Conservation (phyloP, 495 filamentous ascomycete species). For the Amphirosellinia nigrospora region DNA sequence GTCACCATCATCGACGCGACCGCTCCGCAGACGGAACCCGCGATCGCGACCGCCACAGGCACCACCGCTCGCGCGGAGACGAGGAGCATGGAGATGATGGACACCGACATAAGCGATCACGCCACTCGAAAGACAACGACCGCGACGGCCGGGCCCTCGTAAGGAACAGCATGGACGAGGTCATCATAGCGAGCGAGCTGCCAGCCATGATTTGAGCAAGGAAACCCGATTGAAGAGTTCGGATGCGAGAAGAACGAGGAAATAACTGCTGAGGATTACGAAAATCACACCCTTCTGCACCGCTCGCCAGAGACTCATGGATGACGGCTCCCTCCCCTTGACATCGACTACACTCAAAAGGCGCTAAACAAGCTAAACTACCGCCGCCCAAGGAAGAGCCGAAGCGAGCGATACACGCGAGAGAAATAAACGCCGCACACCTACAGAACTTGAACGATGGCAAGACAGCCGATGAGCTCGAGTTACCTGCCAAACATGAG, state of each 20-base stretch:
- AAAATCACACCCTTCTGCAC: constrained; percentile 23
- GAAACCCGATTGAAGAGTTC: constrained; percentile 45
- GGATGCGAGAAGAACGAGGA: constrained; percentile 58
- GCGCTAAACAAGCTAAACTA: constrained; percentile 52
- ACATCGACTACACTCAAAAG: constrained; percentile 84
- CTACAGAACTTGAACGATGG: constrained; percentile 63
- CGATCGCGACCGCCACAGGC: constrained; percentile 38
- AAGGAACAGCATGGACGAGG: constrained; percentile 39
- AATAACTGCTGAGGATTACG: constrained; percentile 35
- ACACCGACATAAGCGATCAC: constrained; percentile 48
- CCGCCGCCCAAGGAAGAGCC: constrained; percentile 67
- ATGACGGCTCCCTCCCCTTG: constrained; percentile 87
- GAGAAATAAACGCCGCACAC: constrained; percentile 75
- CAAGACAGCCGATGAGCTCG: constrained; percentile 45
- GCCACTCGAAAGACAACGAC: constrained; percentile 47
- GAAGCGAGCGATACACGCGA: constrained; percentile 77
- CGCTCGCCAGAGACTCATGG: constrained; percentile 76
- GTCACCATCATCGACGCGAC: constrained; percentile 47
- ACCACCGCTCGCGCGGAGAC: constrained; percentile 37
- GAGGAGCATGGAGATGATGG: constrained; percentile 43
- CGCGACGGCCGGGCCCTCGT: constrained; percentile 45
- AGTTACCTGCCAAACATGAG: constrained; percentile 63
- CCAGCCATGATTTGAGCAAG: constrained; percentile 27
- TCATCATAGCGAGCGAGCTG: constrained; percentile 28
- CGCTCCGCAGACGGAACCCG: constrained; percentile 49